phyloP scores from a whole-genome alignment of 2,329 filamentous ascomycete genomes.

The Cercospora sp. region DNA sequence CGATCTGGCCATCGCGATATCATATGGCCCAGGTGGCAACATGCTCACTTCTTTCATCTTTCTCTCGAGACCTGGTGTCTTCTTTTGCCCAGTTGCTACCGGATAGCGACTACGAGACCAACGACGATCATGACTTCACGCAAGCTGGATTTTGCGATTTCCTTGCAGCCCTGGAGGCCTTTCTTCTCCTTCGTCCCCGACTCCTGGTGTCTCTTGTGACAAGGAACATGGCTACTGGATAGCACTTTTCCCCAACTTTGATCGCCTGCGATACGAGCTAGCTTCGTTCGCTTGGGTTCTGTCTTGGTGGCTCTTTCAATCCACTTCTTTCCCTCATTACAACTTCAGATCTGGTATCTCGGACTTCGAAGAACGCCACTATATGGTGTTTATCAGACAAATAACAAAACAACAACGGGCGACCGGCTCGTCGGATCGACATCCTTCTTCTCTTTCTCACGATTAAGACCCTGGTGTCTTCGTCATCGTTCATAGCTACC shows the following conservation, averaged over 20 bases:
- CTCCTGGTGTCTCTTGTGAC: neutral
- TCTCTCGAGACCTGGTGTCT: conserved; percentile 5
- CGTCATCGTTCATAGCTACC: neutral
- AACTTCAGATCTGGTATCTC: neutral
- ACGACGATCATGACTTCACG: neutral
- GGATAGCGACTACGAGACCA: neutral
- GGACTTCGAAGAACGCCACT: neutral
- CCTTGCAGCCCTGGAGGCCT: neutral
- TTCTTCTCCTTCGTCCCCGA: neutral
- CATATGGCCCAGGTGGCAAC: neutral
- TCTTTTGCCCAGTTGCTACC: neutral
- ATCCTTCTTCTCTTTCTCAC: neutral
- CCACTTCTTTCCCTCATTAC: neutral
- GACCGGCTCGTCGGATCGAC: neutral
- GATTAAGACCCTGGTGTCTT: neutral
- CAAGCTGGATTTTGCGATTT: neutral
- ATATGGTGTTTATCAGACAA: neutral
- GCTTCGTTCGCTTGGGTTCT: neutral
- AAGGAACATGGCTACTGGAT: neutral
- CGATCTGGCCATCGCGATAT: neutral
- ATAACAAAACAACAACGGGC: neutral
- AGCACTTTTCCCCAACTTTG: neutral
- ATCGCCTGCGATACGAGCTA: neutral
- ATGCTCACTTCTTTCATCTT: neutral
- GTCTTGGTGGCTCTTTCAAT: neutral